Evolutionary conservation across 129 eudicot genomes (phyloP).

Genomic region (Arctium minus): DNA sequence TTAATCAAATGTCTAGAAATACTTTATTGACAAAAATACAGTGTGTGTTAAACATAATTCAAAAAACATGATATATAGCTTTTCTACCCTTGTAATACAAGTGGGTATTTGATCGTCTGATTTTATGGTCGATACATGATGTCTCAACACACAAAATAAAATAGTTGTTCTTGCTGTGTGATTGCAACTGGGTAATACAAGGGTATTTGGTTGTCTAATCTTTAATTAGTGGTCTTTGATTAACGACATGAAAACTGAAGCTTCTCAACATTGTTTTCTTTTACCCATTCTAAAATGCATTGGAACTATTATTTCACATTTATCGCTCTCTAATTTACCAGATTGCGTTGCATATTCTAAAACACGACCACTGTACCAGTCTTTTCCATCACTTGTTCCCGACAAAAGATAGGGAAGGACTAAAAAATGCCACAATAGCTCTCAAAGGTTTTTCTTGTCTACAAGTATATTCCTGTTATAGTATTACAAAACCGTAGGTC

Average conservation of each 20-base stretch:
- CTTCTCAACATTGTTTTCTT: background rate
- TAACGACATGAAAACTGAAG: background rate
- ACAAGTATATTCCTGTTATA: background rate
- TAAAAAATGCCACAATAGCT: too few relatives aligned
- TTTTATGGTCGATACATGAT: background rate
- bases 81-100: background rate
- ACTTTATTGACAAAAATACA: too few relatives aligned
- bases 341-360: background rate
- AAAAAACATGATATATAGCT: background rate
- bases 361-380: background rate
- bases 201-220: background rate
- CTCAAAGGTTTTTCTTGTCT: background rate
- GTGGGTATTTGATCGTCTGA: background rate
- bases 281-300: background rate
- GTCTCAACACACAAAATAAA: background rate
- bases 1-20: too few relatives aligned
- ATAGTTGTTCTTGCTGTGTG: background rate
- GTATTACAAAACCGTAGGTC: background rate
- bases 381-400: too few relatives aligned
- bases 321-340: background rate
- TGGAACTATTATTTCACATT: background rate
- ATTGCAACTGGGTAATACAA: background rate
- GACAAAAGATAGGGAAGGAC: too few relatives aligned
- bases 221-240: background rate
- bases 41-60: background rate